Conservation (phyloP, 2,329 filamentous ascomycete species). For the Ophiostoma sp. region DNA sequence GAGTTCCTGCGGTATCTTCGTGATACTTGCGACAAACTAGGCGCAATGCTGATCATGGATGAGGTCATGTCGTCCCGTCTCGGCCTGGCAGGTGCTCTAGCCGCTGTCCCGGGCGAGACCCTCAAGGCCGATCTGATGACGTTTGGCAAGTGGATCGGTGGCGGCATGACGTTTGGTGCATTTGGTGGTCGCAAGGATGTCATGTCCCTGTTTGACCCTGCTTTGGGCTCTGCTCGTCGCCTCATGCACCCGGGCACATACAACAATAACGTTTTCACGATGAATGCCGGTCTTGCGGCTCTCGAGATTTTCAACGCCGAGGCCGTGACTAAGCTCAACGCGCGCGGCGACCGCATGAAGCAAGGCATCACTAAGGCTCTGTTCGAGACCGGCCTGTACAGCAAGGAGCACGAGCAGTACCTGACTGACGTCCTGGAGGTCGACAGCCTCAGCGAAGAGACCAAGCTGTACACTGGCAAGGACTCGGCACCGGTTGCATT, state of each 20-base stretch:
- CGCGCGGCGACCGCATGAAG: slow-evolving; percentile 32
- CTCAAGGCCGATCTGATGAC: slow-evolving; percentile 55
- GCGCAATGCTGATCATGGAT: slow-evolving; percentile 56
- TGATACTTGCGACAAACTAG: slow-evolving; percentile 18
- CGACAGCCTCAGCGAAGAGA: slow-evolving; percentile 20
- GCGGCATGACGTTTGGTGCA: slow-evolving; percentile 53
- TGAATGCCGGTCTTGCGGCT: slow-evolving; percentile 47
- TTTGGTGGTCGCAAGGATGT: slow-evolving; percentile 57
- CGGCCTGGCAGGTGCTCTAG: slow-evolving; percentile 44
- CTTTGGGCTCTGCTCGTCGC: slow-evolving; percentile 50
- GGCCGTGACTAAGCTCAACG: slow-evolving; percentile 33
- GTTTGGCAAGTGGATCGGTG: slow-evolving; percentile 54
- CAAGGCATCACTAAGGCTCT: slow-evolving; percentile 30
- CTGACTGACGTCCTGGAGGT: slow-evolving; percentile 21
- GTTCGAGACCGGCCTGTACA: slow-evolving; percentile 30
- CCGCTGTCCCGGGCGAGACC: slow-evolving; percentile 44
- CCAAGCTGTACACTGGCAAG: slow-evolving; percentile 16
- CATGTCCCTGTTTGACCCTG: slow-evolving; percentile 64
- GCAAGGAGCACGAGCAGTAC: slow-evolving; percentile 20
- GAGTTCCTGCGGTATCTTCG: slow-evolving; percentile 44
- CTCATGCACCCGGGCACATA: slow-evolving; percentile 55
- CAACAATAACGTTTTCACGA: slow-evolving; percentile 57
- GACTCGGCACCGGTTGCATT: slow-evolving; percentile 11
- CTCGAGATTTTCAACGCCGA: slow-evolving; percentile 36
- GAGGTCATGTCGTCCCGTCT: slow-evolving; percentile 65